Base-by-base conservation (phyloP, 1,139 yeast species). In the Saccharomyces hybrid region DNA sequence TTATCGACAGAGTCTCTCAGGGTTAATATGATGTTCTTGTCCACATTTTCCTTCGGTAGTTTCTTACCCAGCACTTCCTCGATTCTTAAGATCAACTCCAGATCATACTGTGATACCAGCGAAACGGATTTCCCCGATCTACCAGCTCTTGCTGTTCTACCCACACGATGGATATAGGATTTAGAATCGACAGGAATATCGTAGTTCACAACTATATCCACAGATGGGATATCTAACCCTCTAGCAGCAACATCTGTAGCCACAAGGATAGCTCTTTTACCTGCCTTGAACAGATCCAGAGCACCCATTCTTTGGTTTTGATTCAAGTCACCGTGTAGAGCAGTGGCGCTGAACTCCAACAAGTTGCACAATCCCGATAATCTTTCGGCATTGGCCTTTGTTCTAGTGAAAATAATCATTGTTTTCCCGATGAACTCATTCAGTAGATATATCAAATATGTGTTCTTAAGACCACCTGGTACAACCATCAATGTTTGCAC, bases 181-280 rank as follows among this genome's bases (percentile, higher is more conserved):
- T 95, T 95, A n/a, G 98, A 90, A 67, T 95, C 98, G 9, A 96
- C 93, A 12, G 99, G 99, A 32, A 93, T 90, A 68, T 91, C 97
- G 68, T 89, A 93, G 71, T 93, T 93, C 58, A 93, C 79, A 51
- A 93, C 99, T 53, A 88, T 78, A 71, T 93, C 99, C 47, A 93
- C 99, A 27, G 86, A 78, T 5, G 99, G 99, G 59, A 93, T 93
- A 79, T 93, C 99, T 61, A 93, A 79, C 56, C 99, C 99, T 74
- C 99, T 83, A 1, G 99, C 97, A 9, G 98, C 99, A 48, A 93
- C 99, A 73, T 93, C 98, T 0, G 99, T 93, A 9, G 99, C 99
- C 6, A 93, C 90, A 52, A 93, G 75, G 55, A 95, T 90, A 58
- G 82, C 81, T 61, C 90, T 81, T 49, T 81, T 80, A 4, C 97